Evolutionary conservation across 768 basidiomycete species (phyloP).

Genomic region (Phlebiopsis flavidoalba): DNA sequence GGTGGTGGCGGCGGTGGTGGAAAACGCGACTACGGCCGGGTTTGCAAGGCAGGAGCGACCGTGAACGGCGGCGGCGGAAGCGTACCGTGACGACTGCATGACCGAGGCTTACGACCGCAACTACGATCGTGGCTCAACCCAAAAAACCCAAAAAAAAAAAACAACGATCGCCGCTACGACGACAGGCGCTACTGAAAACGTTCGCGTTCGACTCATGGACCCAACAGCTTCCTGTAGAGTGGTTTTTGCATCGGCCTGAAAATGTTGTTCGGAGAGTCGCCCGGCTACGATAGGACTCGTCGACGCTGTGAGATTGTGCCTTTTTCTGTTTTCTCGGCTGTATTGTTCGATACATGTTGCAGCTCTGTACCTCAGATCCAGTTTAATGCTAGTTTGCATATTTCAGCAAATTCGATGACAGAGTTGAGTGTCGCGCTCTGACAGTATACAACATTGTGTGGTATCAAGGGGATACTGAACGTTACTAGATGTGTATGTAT

Average conservation of each 20-base stretch:
- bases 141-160: too few species aligned
- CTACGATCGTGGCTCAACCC: slow-evolving; percentile 37
- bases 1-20: slow-evolving; percentile 45
- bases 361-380: neutral
- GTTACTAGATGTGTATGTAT: too few species aligned
- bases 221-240: neutral
- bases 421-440: too few species aligned
- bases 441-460: too few species aligned
- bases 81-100: slow-evolving; percentile 20
- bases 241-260: neutral
- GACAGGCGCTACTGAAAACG: slow-evolving; percentile 37
- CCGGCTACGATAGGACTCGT: neutral
- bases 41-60: too few species aligned
- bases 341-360: neutral
- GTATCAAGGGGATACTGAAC: too few species aligned
- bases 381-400: neutral
- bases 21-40: slow-evolving; percentile 34
- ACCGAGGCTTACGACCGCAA: slow-evolving; percentile 33
- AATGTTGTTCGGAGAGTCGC: neutral
- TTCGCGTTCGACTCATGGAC: neutral
- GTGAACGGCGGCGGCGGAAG: slow-evolving; percentile 44
- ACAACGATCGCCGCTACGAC: slow-evolving; percentile 41
- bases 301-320: neutral
- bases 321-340: neutral
- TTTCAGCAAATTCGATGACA: neutral